Conservation (phyloP, 768 basidiomycete genomes). For the Strobilomyces dryophilus region DNA sequence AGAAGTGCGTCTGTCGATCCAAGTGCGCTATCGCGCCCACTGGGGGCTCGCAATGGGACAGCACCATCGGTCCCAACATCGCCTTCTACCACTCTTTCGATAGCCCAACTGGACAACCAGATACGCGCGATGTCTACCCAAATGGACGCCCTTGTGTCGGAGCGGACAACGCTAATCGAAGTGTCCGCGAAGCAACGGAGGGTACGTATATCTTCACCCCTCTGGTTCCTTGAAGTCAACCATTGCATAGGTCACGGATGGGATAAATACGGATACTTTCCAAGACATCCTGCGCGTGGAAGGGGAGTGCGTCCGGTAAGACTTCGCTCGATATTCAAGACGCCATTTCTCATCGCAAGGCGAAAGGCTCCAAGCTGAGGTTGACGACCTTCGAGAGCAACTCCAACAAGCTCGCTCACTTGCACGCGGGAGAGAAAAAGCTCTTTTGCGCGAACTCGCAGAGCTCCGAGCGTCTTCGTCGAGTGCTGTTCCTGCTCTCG, state of each 20-base stretch:
- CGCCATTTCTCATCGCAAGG: not conserved
- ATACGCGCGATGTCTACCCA: slow-evolving; percentile 33
- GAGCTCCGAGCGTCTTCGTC: slow-evolving; percentile 8
- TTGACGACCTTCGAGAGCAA: slow-evolving; percentile 27
- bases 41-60: not conserved
- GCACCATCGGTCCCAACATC: not conserved
- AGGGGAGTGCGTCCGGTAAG: slow-evolving; percentile 36
- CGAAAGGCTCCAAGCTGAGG: slow-evolving; percentile 31
- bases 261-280: slow-evolving; percentile 15
- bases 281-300: slow-evolving; percentile 28
- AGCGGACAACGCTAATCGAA: slow-evolving; percentile 31
- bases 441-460: slow-evolving; percentile 31
- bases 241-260: slow-evolving; percentile 12
- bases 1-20: slow-evolving; percentile 24
- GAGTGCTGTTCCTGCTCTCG: not conserved
- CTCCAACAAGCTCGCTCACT: slow-evolving; percentile 22
- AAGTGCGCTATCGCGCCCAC: slow-evolving; percentile 8
- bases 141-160: slow-evolving; percentile 36
- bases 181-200: slow-evolving; percentile 19
- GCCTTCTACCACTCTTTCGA: slow-evolving; percentile 13
- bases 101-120: slow-evolving; percentile 34
- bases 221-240: not conserved
- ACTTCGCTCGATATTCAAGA: not conserved
- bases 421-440: slow-evolving; percentile 31
- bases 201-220: slow-evolving; percentile 9